Evolutionary conservation across 2,329 filamentous ascomycete species (phyloP).

Genomic region (Fusarium paranaense): DNA sequence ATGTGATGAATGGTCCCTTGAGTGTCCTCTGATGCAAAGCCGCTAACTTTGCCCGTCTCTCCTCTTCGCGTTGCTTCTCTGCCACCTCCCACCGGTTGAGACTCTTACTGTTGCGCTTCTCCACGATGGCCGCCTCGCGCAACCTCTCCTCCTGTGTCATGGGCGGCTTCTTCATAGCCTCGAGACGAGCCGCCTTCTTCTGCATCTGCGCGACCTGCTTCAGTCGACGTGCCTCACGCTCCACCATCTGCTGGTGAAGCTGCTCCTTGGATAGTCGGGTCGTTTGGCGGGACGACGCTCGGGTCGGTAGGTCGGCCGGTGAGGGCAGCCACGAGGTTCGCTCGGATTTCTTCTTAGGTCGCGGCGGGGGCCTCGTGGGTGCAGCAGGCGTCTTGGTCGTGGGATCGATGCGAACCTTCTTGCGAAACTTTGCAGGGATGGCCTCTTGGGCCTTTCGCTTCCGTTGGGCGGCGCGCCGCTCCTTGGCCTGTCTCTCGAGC

Average conservation of each 20-base stretch:
- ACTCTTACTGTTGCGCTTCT: conserved; percentile 89
- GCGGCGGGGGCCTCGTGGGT: conserved; percentile 56
- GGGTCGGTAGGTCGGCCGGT: conserved; percentile 65
- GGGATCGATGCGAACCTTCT: conserved; percentile 80
- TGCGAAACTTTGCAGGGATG: conserved; percentile 76
- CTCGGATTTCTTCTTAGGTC: conserved; percentile 71
- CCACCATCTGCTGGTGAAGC: conserved; percentile 77
- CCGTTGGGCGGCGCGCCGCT: conserved; percentile 72
- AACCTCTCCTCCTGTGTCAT: conserved; percentile 91
- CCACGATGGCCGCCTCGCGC: conserved; percentile 83
- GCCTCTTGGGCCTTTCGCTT: conserved; percentile 86
- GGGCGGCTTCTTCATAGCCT: conserved; percentile 79
- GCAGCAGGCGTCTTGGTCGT: conserved; percentile 52
- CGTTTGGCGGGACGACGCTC: conserved; percentile 68
- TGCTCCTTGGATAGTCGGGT: conserved; percentile 71
- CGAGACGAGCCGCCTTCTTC: conserved; percentile 75
- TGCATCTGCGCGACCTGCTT: conserved; percentile 78
- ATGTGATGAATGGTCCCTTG: conserved; percentile 88
- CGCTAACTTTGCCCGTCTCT: conserved; percentile 84
- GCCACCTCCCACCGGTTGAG: conserved; percentile 94
- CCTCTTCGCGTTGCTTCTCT: conserved; percentile 88
- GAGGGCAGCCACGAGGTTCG: conserved; percentile 69
- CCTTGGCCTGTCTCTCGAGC: conserved; percentile 80
- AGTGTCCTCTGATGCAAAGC: conserved; percentile 89
- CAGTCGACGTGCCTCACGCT: conserved; percentile 76